A percentile compares a stretch with the other conserved stretches of the same genome.
Conservation (phyloP, 2,329 filamentous ascomycete genomes). For the Penicillium brasilianum region DNA sequence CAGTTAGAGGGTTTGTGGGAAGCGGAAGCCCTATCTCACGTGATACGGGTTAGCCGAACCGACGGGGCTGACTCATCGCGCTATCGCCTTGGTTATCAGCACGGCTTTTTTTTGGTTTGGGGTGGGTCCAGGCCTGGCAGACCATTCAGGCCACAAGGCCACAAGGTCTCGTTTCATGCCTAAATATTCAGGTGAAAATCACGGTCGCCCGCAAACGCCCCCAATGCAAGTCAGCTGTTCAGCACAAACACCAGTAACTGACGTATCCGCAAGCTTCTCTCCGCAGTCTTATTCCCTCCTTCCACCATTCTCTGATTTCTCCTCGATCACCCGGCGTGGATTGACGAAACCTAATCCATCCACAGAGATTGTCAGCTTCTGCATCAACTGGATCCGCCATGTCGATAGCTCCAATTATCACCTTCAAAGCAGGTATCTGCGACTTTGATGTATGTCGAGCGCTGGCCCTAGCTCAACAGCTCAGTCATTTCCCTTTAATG, state of each 20-base stretch:
- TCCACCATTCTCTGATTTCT: conserved; percentile 3
- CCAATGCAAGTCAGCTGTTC: conserved; percentile 25
- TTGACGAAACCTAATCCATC: conserved; percentile 3
- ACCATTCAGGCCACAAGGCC: background rate
- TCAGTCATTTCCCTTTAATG: background rate
- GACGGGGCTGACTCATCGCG: conserved; percentile 22
- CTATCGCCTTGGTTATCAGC: background rate
- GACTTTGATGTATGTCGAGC: conserved; percentile 72
- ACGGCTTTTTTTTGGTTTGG: background rate
- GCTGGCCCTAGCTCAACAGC: conserved; percentile 8
- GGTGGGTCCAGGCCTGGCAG: conserved; percentile 9
- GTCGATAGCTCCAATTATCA: conserved; percentile 85
- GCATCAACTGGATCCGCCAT: conserved; percentile 55
- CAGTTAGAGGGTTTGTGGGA: conserved; percentile 51
- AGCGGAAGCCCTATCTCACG: conserved; percentile 47
- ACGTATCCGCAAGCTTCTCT: conserved; percentile 36
- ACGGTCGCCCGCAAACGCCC: conserved; percentile 23
- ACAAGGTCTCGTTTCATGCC: conserved; percentile 14
- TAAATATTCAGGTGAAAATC: conserved; percentile 16
- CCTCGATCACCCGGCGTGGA: conserved; percentile 20
- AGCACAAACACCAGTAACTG: conserved; percentile 33
- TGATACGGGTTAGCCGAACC: conserved; percentile 33
- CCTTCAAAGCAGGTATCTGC: conserved; percentile 94
- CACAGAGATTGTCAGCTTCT: background rate
- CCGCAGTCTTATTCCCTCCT: conserved; percentile 22